Percentiles rank a stretch among this genome's conserved stretches.
These are phyloP conservation scores for Terana coerulea DNA, from an alignment of 768 basidiomycete genomes.

Conservation along the genomic window DNA sequence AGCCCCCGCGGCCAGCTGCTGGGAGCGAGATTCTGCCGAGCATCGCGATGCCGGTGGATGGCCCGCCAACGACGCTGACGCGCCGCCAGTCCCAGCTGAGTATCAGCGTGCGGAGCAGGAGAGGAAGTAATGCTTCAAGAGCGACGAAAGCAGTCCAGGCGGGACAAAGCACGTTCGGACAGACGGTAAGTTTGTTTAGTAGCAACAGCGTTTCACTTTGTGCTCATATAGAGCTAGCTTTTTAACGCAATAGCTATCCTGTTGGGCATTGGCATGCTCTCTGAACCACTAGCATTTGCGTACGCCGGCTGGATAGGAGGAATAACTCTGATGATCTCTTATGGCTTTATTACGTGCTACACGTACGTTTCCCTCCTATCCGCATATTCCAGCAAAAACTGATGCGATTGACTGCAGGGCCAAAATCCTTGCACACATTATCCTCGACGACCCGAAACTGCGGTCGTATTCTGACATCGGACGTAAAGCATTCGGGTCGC, in stretches of 20 bases:
- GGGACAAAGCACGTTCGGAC: constrained; percentile 70
- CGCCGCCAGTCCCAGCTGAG: constrained; percentile 12
- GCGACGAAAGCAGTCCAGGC: constrained; percentile 32
- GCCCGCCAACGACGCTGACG: constrained; percentile 4
- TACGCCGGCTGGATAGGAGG: constrained; percentile 89
- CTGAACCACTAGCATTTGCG: constrained; percentile 87
- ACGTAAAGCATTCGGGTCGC: constrained; percentile 80
- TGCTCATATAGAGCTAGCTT: constrained; percentile 42
- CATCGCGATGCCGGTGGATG: constrained; percentile 2
- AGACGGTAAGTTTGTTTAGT: constrained; percentile 47
- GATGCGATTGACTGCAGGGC: constrained; percentile 45
- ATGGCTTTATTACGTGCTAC: constrained; percentile 81
- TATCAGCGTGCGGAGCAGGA: constrained; percentile 31
- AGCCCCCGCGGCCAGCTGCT: not conserved
- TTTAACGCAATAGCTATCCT: constrained; percentile 87
- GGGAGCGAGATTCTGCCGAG: constrained; percentile 1
- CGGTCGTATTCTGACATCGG: constrained; percentile 90
- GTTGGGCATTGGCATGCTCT: constrained; percentile 85
- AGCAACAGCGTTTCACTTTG: not conserved
- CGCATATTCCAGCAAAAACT: not conserved
- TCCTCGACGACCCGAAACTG: constrained; percentile 62
- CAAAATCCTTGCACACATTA: constrained; percentile 78
- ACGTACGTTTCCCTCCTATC: constrained; percentile 54
- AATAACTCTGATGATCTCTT: constrained; percentile 66
- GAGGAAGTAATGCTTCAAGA: constrained; percentile 30